Evolutionary conservation across 768 basidiomycete species (phyloP).

Genomic region (Auricularia heimuer): DNA sequence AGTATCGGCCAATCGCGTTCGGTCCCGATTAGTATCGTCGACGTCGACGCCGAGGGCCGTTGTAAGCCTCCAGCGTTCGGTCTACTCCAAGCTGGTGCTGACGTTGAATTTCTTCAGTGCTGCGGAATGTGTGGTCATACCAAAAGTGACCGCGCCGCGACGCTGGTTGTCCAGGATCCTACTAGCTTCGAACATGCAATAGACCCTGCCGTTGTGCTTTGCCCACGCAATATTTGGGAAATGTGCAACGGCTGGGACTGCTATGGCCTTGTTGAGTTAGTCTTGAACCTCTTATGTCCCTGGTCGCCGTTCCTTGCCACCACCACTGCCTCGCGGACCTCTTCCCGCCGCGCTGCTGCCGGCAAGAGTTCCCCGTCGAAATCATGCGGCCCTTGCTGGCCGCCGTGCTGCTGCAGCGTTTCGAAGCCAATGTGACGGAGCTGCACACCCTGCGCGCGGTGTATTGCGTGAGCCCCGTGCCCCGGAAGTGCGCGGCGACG

Average conservation of each 20-base stretch:
- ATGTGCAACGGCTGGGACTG: too few species aligned
- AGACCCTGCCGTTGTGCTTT: too few species aligned
- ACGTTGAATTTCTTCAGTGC: conserved; percentile 42
- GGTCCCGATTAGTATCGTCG: conserved; percentile 89
- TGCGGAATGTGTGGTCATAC: conserved; percentile 94
- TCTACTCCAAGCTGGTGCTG: neutral
- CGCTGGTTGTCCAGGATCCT: too few species aligned
- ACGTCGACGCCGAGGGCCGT: conserved; percentile 78
- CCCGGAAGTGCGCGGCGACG: conserved; percentile 97
- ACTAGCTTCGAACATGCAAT: too few species aligned
- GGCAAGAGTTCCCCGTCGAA: conserved; percentile 21
- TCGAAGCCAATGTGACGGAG: conserved; percentile 35
- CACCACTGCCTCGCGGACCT: conserved; percentile 29
- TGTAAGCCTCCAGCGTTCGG: conserved; percentile 41
- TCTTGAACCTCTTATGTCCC: too few species aligned
- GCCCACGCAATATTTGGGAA: too few species aligned
- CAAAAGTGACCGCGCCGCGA: conserved; percentile 54
- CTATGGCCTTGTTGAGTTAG: too few species aligned
- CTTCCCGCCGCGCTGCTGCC: conserved; percentile 44
- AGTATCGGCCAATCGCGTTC: conserved; percentile 38
- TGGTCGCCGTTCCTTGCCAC: too few species aligned
- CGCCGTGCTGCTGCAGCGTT: conserved; percentile 12
- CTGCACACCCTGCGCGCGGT: conserved; percentile 33
- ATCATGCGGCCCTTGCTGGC: conserved; percentile 23
- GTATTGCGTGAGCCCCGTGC: conserved; percentile 38